A percentile compares a stretch with the other conserved stretches of the same genome.
These are phyloP conservation scores for Scutellaria baicalensis DNA, from an alignment of 257 asterid genomes.

Conservation along the genomic window DNA sequence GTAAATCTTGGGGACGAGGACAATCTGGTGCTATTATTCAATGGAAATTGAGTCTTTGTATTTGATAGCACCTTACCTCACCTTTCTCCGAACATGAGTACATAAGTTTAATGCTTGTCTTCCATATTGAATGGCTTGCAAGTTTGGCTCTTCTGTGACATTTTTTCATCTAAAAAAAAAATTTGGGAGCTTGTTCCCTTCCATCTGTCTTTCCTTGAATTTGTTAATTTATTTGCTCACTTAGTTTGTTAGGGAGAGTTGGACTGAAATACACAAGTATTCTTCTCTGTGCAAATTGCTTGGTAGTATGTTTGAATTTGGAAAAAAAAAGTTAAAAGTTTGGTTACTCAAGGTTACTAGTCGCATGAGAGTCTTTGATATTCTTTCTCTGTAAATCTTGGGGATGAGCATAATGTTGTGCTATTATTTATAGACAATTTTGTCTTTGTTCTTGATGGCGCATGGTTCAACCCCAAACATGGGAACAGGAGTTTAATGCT, in stretches of 20 bases:
- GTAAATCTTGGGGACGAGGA: slow-evolving; percentile 2
- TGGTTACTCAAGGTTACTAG: neutral
- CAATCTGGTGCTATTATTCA: neutral
- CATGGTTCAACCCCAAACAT: slow-evolving; percentile 16
- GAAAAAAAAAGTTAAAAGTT: neutral
- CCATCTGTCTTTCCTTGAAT: neutral
- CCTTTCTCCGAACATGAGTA: slow-evolving; percentile 21
- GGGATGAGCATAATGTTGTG: slow-evolving; percentile 5
- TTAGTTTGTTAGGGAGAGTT: neutral
- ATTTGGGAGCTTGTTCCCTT: neutral
- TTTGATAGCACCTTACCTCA: neutral
- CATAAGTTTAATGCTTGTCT: slow-evolving; percentile 49
- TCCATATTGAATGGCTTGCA: slow-evolving; percentile 25
- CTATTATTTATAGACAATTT: neutral
- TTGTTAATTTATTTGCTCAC: neutral
- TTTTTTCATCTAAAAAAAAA: neutral
- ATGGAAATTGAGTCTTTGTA: neutral
- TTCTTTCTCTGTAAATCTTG: neutral
- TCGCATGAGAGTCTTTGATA: too few species aligned
- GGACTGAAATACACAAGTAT: neutral
- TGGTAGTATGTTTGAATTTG: neutral
- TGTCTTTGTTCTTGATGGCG: slow-evolving; percentile 5
- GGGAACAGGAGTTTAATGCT: slow-evolving; percentile 44
- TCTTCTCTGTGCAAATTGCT: too few species aligned
- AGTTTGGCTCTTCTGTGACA: slow-evolving; percentile 53